phyloP scores from a whole-genome alignment of 1,139 yeast genomes.

The Suhomyces kunorum region DNA sequence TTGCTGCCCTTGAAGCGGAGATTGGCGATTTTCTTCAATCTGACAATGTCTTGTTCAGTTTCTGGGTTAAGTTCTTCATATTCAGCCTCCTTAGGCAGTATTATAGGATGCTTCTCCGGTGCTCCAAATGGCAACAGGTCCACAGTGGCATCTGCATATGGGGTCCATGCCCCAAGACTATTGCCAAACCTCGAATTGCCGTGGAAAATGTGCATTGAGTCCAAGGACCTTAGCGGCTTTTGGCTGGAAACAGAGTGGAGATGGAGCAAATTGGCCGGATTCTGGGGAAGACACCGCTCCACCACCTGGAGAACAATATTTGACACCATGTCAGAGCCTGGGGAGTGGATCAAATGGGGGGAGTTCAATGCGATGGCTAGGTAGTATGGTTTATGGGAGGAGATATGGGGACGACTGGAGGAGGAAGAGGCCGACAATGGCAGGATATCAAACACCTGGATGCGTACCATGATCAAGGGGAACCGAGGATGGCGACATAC shows the following conservation, averaged over 20 bases:
- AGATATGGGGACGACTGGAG: slow-evolving; percentile 38
- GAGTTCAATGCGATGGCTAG: slow-evolving; percentile 69
- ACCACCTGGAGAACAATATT: slow-evolving; percentile 61
- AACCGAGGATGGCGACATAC: slow-evolving; percentile 65
- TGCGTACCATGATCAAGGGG: slow-evolving; percentile 60
- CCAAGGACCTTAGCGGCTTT: slow-evolving; percentile 54
- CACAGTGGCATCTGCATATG: slow-evolving; percentile 64
- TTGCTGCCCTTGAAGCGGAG: slow-evolving; percentile 58
- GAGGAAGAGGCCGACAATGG: slow-evolving; percentile 21
- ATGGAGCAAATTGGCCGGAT: slow-evolving; percentile 29
- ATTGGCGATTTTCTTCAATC: slow-evolving; percentile 45
- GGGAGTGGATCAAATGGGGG: slow-evolving; percentile 64
- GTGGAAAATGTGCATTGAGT: slow-evolving; percentile 54
- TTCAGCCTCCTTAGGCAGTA: slow-evolving; percentile 12
- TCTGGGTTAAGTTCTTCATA: slow-evolving; percentile 14
- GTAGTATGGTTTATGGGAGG: slow-evolving; percentile 61
- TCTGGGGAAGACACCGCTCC: slow-evolving; percentile 52
- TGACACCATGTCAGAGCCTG: slow-evolving; percentile 47
- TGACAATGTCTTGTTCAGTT: slow-evolving; percentile 13
- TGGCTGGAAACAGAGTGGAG: slow-evolving; percentile 33
- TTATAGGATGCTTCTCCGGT: slow-evolving; percentile 33
- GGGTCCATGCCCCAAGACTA: slow-evolving; percentile 68
- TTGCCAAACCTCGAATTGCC: slow-evolving; percentile 62
- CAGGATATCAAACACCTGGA: slow-evolving; percentile 66
- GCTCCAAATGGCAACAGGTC: slow-evolving; percentile 63